Conservation (phyloP, 2,329 filamentous ascomycete genomes). For the Aureobasidium namibiae region DNA sequence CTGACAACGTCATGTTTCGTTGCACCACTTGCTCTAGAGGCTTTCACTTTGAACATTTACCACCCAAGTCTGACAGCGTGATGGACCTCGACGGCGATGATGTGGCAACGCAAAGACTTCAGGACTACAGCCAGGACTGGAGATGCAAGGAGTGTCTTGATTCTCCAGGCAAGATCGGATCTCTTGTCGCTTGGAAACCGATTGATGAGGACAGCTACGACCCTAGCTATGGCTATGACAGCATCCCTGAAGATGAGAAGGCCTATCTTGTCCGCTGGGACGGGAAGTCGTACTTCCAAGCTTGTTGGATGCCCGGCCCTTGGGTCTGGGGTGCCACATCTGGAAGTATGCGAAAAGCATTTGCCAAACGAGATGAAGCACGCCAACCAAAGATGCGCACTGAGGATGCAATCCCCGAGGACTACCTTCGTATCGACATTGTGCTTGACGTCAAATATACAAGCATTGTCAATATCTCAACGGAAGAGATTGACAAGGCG, state of each 20-base stretch:
- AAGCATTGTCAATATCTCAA: conserved; percentile 48
- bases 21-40: conserved; percentile 68
- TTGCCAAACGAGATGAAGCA: conserved; percentile 60
- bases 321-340: conserved; percentile 74
- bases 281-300: conserved; percentile 68
- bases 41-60: conserved; percentile 80
- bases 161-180: conserved; percentile 58
- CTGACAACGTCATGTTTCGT: conserved; percentile 70
- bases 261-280: conserved; percentile 93
- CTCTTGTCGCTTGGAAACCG: conserved; percentile 85
- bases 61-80: conserved; percentile 38
- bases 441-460: conserved; percentile 73
- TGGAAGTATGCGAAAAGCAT: conserved; percentile 60
- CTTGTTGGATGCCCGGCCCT: conserved; percentile 76
- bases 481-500: conserved; percentile 61
- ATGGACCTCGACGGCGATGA: conserved; percentile 40
- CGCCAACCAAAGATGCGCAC: conserved; percentile 59
- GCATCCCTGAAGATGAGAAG: conserved; percentile 66
- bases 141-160: conserved; percentile 69
- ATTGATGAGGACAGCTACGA: conserved; percentile 48
- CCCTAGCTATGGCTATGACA: conserved; percentile 43
- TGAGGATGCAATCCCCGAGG: conserved; percentile 77
- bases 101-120: conserved; percentile 53
- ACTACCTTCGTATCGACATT: conserved; percentile 78
- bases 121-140: conserved; percentile 69